Evolutionary conservation across 2,329 filamentous ascomycete genomes (phyloP).

Genomic region (Zopfia rhizophila): DNA sequence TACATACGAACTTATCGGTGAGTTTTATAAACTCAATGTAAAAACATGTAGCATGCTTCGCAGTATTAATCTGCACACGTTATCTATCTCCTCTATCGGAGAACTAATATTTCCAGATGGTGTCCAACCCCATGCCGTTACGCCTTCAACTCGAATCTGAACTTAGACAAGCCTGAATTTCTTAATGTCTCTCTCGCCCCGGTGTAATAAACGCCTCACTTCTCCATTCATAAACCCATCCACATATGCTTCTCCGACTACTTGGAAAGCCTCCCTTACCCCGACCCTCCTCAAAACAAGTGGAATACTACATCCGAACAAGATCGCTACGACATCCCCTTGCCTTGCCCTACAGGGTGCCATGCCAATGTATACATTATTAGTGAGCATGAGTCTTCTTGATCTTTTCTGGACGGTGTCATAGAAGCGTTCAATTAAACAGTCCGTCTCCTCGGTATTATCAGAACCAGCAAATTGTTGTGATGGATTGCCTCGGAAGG

Average conservation of each 20-base stretch:
- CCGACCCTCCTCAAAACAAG: slow-evolving; percentile 37
- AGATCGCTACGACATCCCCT: slow-evolving; percentile 44
- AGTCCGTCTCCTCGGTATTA: slow-evolving; percentile 4
- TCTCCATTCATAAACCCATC: slow-evolving; percentile 44
- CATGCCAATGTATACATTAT: slow-evolving; percentile 36
- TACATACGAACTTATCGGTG: too few species aligned
- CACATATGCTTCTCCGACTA: slow-evolving; percentile 42
- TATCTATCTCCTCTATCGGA: too few species aligned
- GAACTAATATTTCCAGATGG: too few species aligned
- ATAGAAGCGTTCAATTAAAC: slow-evolving; percentile 40
- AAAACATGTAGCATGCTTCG: too few species aligned
- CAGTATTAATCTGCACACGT: too few species aligned
- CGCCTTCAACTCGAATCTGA: too few species aligned
- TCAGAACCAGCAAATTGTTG: slow-evolving; percentile 26
- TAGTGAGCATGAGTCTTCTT: slow-evolving; percentile 39
- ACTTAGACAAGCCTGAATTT: too few species aligned
- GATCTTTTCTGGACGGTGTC: slow-evolving; percentile 43
- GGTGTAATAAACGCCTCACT: slow-evolving; percentile 1
- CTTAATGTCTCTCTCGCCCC: slow-evolving; percentile 17
- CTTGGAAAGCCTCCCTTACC: slow-evolving; percentile 30
- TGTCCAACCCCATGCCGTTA: too few species aligned
- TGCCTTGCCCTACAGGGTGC: slow-evolving; percentile 38
- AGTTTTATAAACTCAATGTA: too few species aligned
- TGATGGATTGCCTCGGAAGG: slow-evolving; percentile 9
- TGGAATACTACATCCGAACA: slow-evolving; percentile 50